Conservation (phyloP, 1,139 yeast genomes). For the Candida sp. region DNA sequence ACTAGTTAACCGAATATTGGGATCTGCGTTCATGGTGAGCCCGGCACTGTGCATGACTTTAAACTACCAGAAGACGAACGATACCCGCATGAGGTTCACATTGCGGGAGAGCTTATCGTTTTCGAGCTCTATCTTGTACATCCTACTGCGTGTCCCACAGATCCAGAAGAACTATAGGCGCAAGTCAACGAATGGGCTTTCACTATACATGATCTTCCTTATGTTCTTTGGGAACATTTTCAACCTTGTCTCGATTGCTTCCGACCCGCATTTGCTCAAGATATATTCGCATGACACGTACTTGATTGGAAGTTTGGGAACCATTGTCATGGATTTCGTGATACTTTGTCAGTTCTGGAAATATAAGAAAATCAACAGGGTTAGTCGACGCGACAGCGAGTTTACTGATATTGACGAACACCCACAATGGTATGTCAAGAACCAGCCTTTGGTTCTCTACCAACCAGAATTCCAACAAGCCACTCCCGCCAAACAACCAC, state of each 20-base stretch:
- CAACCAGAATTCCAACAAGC: slow-evolving; percentile 8
- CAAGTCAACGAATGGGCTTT: slow-evolving; percentile 40
- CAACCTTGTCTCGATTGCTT: slow-evolving; percentile 35
- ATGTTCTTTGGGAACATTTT: slow-evolving; percentile 42
- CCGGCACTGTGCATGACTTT: neutral
- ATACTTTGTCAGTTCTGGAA: slow-evolving; percentile 38
- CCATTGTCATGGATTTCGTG: slow-evolving; percentile 36
- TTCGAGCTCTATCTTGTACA: slow-evolving; percentile 1
- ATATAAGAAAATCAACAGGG: slow-evolving; percentile 14
- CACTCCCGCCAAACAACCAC: neutral
- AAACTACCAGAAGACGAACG: neutral
- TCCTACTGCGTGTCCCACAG: slow-evolving; percentile 81
- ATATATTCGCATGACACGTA: slow-evolving; percentile 20
- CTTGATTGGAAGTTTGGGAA: slow-evolving; percentile 40
- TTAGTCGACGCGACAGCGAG: neutral
- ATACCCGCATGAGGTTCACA: neutral
- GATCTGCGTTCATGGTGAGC: slow-evolving; percentile 3
- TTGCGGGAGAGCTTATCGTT: neutral
- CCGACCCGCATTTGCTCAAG: slow-evolving; percentile 24
- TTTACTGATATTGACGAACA: slow-evolving; percentile 15
- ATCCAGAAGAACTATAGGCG: slow-evolving; percentile 42
- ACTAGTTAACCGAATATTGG: slow-evolving; percentile 3
- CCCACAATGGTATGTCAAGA: slow-evolving; percentile 43
- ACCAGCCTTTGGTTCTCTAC: slow-evolving; percentile 18
- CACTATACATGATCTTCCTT: slow-evolving; percentile 37